A percentile compares a stretch with the other conserved stretches of the same genome.
These are phyloP conservation scores for Citrus unshiu DNA, from an alignment of 345 rosid species.

Conservation along the genomic window DNA sequence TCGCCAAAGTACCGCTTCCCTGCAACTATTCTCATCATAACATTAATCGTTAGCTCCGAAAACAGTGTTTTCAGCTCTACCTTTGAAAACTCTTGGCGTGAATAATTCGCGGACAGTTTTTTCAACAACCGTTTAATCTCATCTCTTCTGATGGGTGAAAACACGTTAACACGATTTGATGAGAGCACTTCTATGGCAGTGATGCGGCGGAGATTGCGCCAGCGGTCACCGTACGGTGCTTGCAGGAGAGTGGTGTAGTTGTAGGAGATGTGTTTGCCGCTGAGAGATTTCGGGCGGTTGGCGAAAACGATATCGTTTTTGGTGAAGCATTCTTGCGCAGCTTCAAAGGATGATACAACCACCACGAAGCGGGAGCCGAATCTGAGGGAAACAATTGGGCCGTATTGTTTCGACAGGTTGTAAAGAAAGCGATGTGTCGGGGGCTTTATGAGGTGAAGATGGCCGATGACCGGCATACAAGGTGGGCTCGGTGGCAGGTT, in stretches of 20 bases:
- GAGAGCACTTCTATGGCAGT: constrained; percentile 48
- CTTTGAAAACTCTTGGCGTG: constrained; percentile 15
- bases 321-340: constrained; percentile 51
- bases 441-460: constrained; percentile 35
- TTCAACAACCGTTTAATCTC: constrained; percentile 39
- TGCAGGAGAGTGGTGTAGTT: constrained; percentile 29
- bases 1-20: constrained; percentile 59
- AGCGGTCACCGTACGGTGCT: constrained; percentile 54
- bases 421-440: constrained; percentile 14
- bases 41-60: constrained; percentile 28
- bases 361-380: constrained; percentile 29
- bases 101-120: no score
- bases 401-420: constrained; percentile 7
- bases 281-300: constrained; percentile 31
- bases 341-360: constrained; percentile 29
- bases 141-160: constrained; percentile 30
- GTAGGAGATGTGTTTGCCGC: constrained; percentile 39
- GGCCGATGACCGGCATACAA: constrained; percentile 34
- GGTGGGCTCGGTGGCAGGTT: constrained; percentile 24
- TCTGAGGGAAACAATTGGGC: constrained; percentile 35
- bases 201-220: constrained; percentile 62
- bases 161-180: constrained; percentile 36
- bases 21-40: constrained; percentile 39
- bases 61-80: constrained; percentile 45
- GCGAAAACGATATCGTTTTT: constrained; percentile 46